Conservation (phyloP, 257 asterid genomes). For the Penstemon newberryi region DNA sequence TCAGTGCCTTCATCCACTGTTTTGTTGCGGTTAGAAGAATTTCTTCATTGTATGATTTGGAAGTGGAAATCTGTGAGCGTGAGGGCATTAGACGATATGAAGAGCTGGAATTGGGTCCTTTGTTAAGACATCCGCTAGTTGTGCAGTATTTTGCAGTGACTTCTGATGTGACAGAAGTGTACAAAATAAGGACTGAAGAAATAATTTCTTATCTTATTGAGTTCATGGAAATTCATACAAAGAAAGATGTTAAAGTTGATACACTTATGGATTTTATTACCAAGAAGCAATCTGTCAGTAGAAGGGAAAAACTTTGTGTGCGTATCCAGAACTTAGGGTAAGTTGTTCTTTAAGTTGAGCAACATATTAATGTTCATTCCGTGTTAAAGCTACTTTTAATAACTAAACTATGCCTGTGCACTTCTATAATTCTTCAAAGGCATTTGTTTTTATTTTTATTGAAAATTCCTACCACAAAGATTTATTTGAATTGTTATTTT, state of each 20-base stretch:
- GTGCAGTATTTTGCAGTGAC: constrained; percentile 66
- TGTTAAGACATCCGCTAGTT: constrained; percentile 76
- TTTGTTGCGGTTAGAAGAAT: constrained; percentile 81
- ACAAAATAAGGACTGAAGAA: constrained; percentile 66
- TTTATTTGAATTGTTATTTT: not conserved
- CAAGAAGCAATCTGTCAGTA: constrained; percentile 50
- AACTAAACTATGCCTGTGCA: not conserved
- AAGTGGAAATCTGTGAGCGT: constrained; percentile 72
- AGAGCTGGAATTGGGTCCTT: constrained; percentile 91
- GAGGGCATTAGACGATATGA: constrained; percentile 76
- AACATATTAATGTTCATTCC: constrained; percentile 4
- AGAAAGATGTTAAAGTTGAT: constrained; percentile 45
- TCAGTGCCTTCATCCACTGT: constrained; percentile 88
- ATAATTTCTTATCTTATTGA: constrained; percentile 64
- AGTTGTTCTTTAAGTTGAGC: constrained; percentile 30
- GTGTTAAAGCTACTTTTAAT: not conserved
- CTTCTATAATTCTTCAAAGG: constrained; percentile 1
- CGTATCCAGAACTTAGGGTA: constrained; percentile 83
- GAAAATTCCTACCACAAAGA: not conserved
- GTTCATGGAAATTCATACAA: constrained; percentile 49
- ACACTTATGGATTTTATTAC: constrained; percentile 69
- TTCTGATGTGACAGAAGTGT: constrained; percentile 56
- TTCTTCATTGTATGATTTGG: constrained; percentile 79
- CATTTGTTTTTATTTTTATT: not conserved
- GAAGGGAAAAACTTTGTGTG: constrained; percentile 68